Evolutionary conservation across 2,329 filamentous ascomycete genomes (phyloP), one percentile per base, ranked within the genome.

Genomic region (Epichloe uncinata): DNA sequence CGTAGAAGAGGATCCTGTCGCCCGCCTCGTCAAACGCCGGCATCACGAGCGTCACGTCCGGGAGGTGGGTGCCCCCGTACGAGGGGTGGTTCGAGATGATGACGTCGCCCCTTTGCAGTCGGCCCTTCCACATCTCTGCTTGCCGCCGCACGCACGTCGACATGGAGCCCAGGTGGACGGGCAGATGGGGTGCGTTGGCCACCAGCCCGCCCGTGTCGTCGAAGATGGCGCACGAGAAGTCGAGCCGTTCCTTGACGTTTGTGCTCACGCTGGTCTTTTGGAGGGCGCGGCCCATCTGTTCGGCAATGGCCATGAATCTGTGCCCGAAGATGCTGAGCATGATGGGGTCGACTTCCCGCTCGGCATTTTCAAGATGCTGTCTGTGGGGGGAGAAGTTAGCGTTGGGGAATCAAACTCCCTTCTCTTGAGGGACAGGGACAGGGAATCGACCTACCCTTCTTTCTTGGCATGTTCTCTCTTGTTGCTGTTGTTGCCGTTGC

Each of bases 21-120:
- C 81, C 81, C 38, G 64, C 63, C 3, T 64, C 61, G 49, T 80
- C 82, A 66, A 90, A 91, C 0, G 85, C 85, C 0, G 86, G 86
- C 18, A 86, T 90, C 50, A 89, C 77, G 37, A 89, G 82, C 0
- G 86, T 91, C 51, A 91, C 86, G 60, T 91, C 86, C 0, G 85
- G 86, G 35, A 93, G 69, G 69, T 93, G 87, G 0, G 87, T 93
- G 35, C 87, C 87, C 30, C 87, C 87, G 55, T 82, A 89, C 59
- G 87, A 87, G 1, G 87, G 87, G 59, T 91, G 87, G 55, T 93
- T 93, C 0, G 85, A 86, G 1, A 91, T 84, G 33, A 93, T 77
- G 0, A 93, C 87, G 61, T 93, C 87, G 9, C 87, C 87, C 51
- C 77, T 82, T 57, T 87, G 82, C 36, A 93, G 67, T 54, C 84